Base-by-base conservation (phyloP, 495 filamentous ascomycete species). In the Daldinia loculata region DNA sequence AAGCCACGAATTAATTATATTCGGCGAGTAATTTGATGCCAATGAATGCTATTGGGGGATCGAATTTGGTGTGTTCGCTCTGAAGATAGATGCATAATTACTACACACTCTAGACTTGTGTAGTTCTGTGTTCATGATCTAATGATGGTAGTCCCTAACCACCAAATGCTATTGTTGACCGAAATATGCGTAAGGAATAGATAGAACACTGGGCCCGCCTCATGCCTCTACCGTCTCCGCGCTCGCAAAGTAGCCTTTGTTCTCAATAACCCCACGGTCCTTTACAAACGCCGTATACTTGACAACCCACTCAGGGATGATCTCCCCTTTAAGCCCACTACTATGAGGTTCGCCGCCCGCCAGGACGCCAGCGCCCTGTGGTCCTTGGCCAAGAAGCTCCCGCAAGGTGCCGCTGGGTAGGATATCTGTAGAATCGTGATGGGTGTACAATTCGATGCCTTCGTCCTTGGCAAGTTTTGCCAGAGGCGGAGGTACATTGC, bases 201-300 rank as follows among this genome's bases (percentile, higher is more conserved):
- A 68, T 6, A 22, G 3, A 32, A 41, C 22, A 9, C 6, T 0
- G 26, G n/a, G 12, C 12, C 14, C 15, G 36, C 24, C 50, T 66
- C 19, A 62, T 66, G 67, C 79, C 5, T 78, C 74, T 29, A 63
- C 74, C 58, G 95, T 78, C 78, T 93, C 89, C 14, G 93, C 94
- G 56, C 89, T 87, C 3, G 94, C 93, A 83, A 97, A 97, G 79
- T 97, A 98, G 14, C 95, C 95, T 83, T 98, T 98, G 76, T 95
- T 97, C 85, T 99, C 95, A 58, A 99, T 93, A 4, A 98, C 95
- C 0, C 95, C 96, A n/a, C 95, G 84, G 77, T 98, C 89, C 77
- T 91, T 92, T 30, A 98, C 93, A n/a, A 98, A 93, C 5, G 96
- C 96, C 22, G 96, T 98, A 79, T 99, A 99, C 77, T 98, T 98